These are phyloP conservation scores for Polytrichum commune DNA, from an alignment of 225 moss, liverwort and hornwort species.

Conservation along the genomic window DNA sequence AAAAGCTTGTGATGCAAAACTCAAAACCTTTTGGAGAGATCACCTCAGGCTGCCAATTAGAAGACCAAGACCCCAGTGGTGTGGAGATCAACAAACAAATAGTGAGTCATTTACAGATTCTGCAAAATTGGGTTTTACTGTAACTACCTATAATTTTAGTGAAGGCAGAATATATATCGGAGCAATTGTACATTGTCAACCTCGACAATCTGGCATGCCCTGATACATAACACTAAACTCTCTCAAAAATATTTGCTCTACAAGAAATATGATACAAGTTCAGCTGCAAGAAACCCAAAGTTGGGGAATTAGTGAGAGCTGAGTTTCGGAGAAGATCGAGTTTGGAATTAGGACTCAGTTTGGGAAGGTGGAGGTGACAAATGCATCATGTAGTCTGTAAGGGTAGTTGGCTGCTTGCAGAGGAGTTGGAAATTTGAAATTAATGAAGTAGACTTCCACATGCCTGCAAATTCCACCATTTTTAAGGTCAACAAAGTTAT, in stretches of 20 bases:
- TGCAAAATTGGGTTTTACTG: not conserved
- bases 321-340: too few species aligned
- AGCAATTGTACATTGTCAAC: not conserved
- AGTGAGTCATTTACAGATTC: too few species aligned
- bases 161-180: not conserved
- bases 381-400: not conserved
- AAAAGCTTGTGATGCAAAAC: too few species aligned
- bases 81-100: too few species aligned
- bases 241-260: not conserved
- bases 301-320: not conserved
- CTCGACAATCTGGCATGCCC: too few species aligned
- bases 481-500: not conserved
- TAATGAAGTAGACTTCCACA: not conserved
- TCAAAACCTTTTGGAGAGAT: too few species aligned
- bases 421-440: not conserved
- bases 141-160: not conserved
- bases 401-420: not conserved
- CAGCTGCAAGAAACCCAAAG: not conserved
- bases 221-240: too few species aligned
- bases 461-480: conserved; percentile 2
- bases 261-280: not conserved
- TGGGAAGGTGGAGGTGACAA: not conserved
- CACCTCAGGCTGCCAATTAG: too few species aligned
- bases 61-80: too few species aligned
- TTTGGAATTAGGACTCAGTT: too few species aligned